Base-by-base conservation (phyloP, 75 land plant species). In the Selaginella moellendorffii region DNA sequence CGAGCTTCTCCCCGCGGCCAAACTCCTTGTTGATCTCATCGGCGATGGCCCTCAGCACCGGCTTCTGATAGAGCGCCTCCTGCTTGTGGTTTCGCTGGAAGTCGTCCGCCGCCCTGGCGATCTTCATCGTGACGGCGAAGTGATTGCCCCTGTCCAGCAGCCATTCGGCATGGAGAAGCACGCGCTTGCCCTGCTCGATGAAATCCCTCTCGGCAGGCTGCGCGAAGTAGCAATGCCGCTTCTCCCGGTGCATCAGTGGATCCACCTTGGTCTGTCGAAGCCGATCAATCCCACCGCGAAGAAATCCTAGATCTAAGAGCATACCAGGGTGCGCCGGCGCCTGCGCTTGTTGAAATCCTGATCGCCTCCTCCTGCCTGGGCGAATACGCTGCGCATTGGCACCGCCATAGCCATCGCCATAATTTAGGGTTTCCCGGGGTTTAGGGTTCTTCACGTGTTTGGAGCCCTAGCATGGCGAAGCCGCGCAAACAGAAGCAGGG, bases 401-500 rank as follows among this genome's bases (percentile, higher is more conserved):
- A 36, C 46, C 46, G 14, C 46, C 46, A 36, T 36, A 36, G 46
- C 46, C 46, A 36, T 36, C 5, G 46, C 46, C 46, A 36, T 36
- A 36, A 36, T 36, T 5, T 5, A 36, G 46, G 14, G 5, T 36
- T 36, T 36, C 14, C 46, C 14, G 46, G 46, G 10, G 14, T 36
- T 36, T 36, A 5, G 14, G 46, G 46, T 5, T 14, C 14, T 36
- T 36, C 14, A 14, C 14, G n/a, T 5, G 60, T 9, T 56, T 56
- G 8, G 60, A 9, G 60, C 9, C 8, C 9, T 9, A 64, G 27
- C 31, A 71, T 71, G 74, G 74, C 74, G 51, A 71, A 66, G 71
- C 74, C 65, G 58, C 71, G 74, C 29, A 71, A 66, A 31, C 72
- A 70, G 60, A 71, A 71, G 74, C 69, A 71, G 30, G 64, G 65